phyloP scores from a whole-genome alignment of 805 yeast species.

The Nakazawaea anatomiae region DNA sequence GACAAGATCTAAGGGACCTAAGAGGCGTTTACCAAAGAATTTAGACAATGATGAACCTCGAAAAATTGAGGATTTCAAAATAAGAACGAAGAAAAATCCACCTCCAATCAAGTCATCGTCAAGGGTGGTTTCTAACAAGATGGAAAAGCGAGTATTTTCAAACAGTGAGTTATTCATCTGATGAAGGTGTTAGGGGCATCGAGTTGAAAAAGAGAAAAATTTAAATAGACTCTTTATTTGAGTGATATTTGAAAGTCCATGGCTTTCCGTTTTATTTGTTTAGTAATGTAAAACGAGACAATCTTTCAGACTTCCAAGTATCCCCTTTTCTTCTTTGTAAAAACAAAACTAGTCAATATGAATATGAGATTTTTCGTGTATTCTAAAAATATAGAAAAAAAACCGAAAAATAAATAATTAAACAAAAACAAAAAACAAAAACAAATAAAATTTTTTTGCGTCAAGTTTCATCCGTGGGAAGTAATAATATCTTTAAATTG shows the following conservation, averaged over 20 bases:
- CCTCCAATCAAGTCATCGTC: constrained; percentile 23
- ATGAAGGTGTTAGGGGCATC: not conserved
- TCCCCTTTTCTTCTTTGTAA: too few relatives aligned
- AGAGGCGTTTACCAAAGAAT: constrained; percentile 37
- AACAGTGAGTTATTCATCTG: constrained; percentile 20
- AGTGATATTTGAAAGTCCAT: too few relatives aligned
- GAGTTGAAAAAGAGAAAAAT: not conserved
- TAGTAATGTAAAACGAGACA: too few relatives aligned
- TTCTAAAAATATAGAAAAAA: not conserved
- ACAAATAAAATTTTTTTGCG: not conserved
- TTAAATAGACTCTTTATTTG: too few relatives aligned
- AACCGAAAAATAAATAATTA: not conserved
- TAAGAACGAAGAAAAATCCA: constrained; percentile 17
- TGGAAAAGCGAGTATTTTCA: constrained; percentile 12
- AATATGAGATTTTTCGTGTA: not conserved
- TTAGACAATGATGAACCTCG: constrained; percentile 1
- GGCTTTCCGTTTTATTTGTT: too few relatives aligned
- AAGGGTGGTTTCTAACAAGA: constrained; percentile 15
- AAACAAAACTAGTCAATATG: too few relatives aligned
- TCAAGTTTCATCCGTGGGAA: not conserved
- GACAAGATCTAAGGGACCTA: constrained; percentile 45
- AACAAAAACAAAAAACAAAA: not conserved
- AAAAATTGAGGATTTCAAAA: constrained; percentile 7
- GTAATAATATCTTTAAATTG: not conserved
- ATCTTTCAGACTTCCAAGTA: too few relatives aligned